Evolutionary conservation across 1,284 basidiomycete species (phyloP).

Genomic region (Microbotryum saponariae): DNA sequence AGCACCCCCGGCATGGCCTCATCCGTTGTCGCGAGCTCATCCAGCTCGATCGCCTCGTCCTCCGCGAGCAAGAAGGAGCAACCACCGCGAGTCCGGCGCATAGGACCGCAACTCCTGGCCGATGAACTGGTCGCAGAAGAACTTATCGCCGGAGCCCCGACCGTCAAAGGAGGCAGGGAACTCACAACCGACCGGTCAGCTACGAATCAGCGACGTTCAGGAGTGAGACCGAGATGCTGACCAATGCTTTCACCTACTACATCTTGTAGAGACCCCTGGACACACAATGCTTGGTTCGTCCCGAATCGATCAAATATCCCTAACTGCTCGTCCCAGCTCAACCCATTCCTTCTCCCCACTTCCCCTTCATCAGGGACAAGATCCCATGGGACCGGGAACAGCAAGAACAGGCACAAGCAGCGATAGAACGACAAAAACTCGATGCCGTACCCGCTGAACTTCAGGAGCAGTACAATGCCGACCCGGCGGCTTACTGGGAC

Average conservation of each 20-base stretch:
- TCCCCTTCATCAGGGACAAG: conserved; percentile 27
- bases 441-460: conserved; percentile 28
- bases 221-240: too few species aligned
- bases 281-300: conserved; percentile 36
- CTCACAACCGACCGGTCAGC: conserved; percentile 19
- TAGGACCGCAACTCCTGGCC: conserved; percentile 15
- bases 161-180: conserved; percentile 31
- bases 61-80: neutral
- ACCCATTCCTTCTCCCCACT: neutral
- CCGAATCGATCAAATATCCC: neutral
- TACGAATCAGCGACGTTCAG: too few species aligned
- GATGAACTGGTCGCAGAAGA: conserved; percentile 17
- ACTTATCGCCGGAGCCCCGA: conserved; percentile 25
- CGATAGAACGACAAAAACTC: conserved; percentile 28
- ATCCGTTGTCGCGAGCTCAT: too few species aligned
- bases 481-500: conserved; percentile 73
- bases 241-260: too few species aligned
- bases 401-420: conserved; percentile 25
- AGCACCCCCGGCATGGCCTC: too few species aligned
- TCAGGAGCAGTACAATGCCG: conserved; percentile 57
- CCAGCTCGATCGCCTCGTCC: neutral
- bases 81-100: conserved; percentile 7
- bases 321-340: neutral
- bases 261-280: conserved; percentile 29
- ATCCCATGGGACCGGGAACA: conserved; percentile 35